These are phyloP conservation scores for Solanum paucissectum DNA, from an alignment of 257 asterid species.

Conservation along the genomic window DNA sequence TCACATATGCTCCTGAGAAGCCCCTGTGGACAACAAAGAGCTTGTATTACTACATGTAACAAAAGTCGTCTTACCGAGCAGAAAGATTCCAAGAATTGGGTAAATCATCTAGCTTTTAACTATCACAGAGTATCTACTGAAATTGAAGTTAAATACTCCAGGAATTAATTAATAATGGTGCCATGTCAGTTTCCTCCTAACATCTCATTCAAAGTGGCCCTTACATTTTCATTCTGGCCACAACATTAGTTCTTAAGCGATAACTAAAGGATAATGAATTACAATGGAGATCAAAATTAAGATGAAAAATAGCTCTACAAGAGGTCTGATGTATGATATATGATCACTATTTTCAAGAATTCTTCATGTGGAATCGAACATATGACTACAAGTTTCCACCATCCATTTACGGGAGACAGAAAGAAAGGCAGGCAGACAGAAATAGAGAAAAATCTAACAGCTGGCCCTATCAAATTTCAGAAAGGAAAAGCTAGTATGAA, in stretches of 20 bases:
- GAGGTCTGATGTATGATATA: not conserved
- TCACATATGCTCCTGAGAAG: conserved; percentile 43
- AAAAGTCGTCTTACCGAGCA: not conserved
- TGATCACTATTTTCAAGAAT: not conserved
- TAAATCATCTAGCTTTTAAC: not conserved
- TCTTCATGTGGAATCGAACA: not conserved
- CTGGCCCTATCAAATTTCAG: not conserved
- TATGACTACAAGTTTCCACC: not conserved
- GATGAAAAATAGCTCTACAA: not conserved
- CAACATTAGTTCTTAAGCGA: not conserved
- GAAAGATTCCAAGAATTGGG: not conserved
- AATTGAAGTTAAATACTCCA: not conserved
- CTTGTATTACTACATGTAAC: not conserved
- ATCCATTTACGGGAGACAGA: not conserved
- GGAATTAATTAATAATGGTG: not conserved
- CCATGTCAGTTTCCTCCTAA: not conserved
- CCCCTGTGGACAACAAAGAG: conserved; percentile 21
- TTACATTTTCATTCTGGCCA: not conserved
- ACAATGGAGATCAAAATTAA: not conserved
- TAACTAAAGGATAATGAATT: not conserved
- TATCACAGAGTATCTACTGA: not conserved
- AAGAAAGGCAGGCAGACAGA: not conserved
- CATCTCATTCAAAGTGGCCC: not conserved
- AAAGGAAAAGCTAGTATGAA: not conserved
- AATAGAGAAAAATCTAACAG: not conserved